Evolutionary conservation across 768 basidiomycete species (phyloP), one percentile per base, ranked within the genome.

Genomic region (Boletales sp.): DNA sequence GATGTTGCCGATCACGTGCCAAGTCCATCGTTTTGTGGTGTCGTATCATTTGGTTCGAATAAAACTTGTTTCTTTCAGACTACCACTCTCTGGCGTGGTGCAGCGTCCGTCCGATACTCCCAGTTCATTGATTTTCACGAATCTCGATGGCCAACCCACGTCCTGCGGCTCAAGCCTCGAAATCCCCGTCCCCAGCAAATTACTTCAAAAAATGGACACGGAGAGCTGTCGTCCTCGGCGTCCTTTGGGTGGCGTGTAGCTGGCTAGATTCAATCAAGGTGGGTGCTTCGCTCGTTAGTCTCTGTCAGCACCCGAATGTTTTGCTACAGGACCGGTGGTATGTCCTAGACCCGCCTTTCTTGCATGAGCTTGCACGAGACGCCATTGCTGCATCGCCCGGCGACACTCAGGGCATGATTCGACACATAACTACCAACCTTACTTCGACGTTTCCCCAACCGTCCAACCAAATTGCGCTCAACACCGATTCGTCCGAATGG

Each of bases 361-460:
- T 97, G 14, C 87, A 94, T 63, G 72, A 81, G 53, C 80, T 97
- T 31, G 81, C 87, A 12, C 74, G 83, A 62, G 77, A 80, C 9
- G 90, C 94, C 42, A 80, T 97, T 65, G 78, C 78, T 14, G 66
- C 76, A 3, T 76, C 82, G 11, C 80, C 81, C 0, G 76, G 81
- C 66, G 76, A 92, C 66, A 82, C 84, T 2, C 63, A 77, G 12
- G 79, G 80, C 30, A 88, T 98, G 74, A 83, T 97, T 63, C 67
- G 78, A 18, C 84, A 92, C 67, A 92, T 98, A 56, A 73, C 94
- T 50, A 62, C 79, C 24, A 90, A 92, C 67, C 86, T 98, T 54
- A 86, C 84, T 8, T 67, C 71, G 14, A 84, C 82, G 1, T 87
- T 94, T 65, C 82, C 90, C 0, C 61, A 78, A 42, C 54, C 73